phyloP scores from a whole-genome alignment of 768 basidiomycete species.

The Lyophyllum decastes region DNA sequence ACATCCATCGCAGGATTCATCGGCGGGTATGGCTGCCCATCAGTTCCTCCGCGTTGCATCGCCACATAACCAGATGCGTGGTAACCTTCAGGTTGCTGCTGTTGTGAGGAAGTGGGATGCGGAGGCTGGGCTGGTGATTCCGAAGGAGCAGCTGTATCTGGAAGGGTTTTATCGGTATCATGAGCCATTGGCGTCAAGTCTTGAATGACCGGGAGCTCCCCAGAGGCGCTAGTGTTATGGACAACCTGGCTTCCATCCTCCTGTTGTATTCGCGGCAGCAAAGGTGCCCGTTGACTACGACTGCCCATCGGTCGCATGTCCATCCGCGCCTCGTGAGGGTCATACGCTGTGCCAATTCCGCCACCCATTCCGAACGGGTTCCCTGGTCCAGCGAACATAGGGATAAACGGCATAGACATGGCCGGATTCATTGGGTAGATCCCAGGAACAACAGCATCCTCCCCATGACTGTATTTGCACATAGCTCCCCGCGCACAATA shows the following conservation, averaged over 20 bases:
- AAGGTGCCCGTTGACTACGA: constrained; percentile 55
- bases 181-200: constrained; percentile 68
- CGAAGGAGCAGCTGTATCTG: constrained; percentile 21
- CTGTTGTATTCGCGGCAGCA: constrained; percentile 55
- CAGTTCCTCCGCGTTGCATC: constrained; percentile 22
- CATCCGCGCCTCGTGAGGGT: constrained; percentile 79
- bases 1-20: constrained; percentile 33
- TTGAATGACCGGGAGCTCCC: constrained; percentile 83
- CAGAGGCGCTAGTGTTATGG: constrained; percentile 47
- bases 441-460: constrained; percentile 79
- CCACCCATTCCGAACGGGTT: constrained; percentile 55
- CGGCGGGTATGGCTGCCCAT: constrained; percentile 23
- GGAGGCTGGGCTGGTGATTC: constrained; percentile 27
- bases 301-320: constrained; percentile 63
- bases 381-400: constrained; percentile 57
- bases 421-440: constrained; percentile 57
- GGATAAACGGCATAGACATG: constrained; percentile 61
- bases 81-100: constrained; percentile 16
- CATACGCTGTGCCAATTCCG: constrained; percentile 56
- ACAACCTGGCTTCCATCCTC: constrained; percentile 48
- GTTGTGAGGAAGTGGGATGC: constrained; percentile 18
- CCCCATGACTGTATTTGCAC: constrained; percentile 93
- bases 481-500: constrained; percentile 86
- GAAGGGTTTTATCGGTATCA: constrained; percentile 29
- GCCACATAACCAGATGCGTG: constrained; percentile 15